Evolutionary conservation across 73 alveolate species (phyloP), one percentile per base, ranked within the genome.

Genomic region (Paramecium sexaurelia): DNA sequence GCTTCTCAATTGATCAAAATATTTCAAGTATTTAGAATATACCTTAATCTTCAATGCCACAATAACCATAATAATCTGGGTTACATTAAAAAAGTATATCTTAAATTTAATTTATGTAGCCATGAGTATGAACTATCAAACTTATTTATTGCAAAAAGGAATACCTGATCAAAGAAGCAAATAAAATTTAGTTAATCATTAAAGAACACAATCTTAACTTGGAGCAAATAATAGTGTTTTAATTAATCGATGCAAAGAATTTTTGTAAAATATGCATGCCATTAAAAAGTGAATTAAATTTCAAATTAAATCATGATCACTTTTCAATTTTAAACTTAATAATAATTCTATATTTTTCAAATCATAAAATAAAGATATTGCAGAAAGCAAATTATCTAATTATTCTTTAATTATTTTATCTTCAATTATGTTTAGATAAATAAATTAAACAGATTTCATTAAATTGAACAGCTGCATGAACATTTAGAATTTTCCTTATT

Each of bases 401-500:
- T 51, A 51, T 51, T 51, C 17, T 51, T 29, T 51, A 51, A 51
- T 51, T 51, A 51, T 51, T 51, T 51, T 51, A 51, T 17, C 67
- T 51, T 51, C 33, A 51, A 17, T 15, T 17, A 51, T 51, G 17
- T 51, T 51, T 51, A 51, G 67, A 51, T 8, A 51, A 51, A 51
- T 51, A 51, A 51, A 15, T 17, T 51, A 51, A 47, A 51, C 17
- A 51, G 67, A 61, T 71, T 15, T 71, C 86, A 71, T 71, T 71
- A 71, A 11, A 71, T 71, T 15, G 55, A 71, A 36, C 86, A 71
- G 43, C 55, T 20, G 35, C 86, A 71, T 0, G 86, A 71, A 36
- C 86, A 71, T 71, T 71, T 71, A 33, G 86, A 71, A 29, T 66
- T 66, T 13, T 32, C 56, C 43, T 71, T 71, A 33, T 71, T 37